These are phyloP conservation scores for Paraglomus occultum DNA, from an alignment of 192 early-diverging fungal species.

Conservation along the genomic window DNA sequence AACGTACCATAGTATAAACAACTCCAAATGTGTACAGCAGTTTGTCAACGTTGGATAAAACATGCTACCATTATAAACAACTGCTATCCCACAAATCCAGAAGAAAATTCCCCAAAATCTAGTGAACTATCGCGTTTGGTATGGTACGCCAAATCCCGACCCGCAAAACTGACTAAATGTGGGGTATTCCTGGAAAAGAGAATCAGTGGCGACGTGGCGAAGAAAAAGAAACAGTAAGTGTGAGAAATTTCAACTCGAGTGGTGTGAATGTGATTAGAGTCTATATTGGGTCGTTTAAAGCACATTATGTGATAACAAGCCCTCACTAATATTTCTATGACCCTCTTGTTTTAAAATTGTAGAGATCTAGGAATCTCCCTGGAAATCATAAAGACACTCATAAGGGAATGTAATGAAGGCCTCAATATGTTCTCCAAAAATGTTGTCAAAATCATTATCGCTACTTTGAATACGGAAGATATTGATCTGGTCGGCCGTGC, in stretches of 20 bases:
- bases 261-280: not conserved
- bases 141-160: conserved; percentile 85
- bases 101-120: conserved; percentile 68
- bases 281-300: not conserved
- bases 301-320: not conserved
- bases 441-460: conserved; percentile 70
- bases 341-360: not conserved
- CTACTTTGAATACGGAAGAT: conserved; percentile 54
- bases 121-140: conserved; percentile 83
- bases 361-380: conserved; percentile 70
- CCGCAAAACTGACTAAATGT: conserved; percentile 88
- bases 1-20: no score
- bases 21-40: not conserved
- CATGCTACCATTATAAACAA: conserved; percentile 76
- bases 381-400: conserved; percentile 70
- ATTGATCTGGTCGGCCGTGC: conserved; percentile 59
- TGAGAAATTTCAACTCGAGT: not conserved
- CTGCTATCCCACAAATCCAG: conserved; percentile 65
- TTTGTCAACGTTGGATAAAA: conserved; percentile 46
- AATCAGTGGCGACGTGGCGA: conserved; percentile 62
- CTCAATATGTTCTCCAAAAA: conserved; percentile 82
- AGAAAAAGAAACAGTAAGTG: conserved; percentile 60
- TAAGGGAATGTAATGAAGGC: conserved; percentile 69
- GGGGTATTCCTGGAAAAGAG: conserved; percentile 78
- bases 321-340: conserved; percentile 5